These are phyloP conservation scores for Heterobasidion irregulare DNA, from an alignment of 1,284 basidiomycete species.

Conservation along the genomic window DNA sequence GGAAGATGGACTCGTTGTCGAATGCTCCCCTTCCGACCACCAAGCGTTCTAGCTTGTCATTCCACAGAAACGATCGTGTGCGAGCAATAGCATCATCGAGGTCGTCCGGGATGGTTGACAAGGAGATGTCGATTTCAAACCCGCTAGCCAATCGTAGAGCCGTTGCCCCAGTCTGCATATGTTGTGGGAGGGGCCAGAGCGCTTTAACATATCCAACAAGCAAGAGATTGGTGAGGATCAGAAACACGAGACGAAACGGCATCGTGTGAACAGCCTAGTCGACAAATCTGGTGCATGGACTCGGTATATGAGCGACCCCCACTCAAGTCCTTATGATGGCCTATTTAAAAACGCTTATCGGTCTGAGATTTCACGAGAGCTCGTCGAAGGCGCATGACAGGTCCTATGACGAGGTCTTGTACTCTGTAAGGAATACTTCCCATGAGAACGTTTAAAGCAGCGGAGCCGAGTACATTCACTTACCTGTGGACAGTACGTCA, in stretches of 20 bases:
- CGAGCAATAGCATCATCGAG: conserved; percentile 35
- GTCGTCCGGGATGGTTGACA: conserved; percentile 29
- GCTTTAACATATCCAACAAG: background rate
- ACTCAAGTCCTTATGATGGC: background rate
- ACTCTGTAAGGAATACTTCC: too few species aligned
- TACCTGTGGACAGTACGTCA: too few species aligned
- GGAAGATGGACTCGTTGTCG: conserved; percentile 23
- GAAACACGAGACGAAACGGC: background rate
- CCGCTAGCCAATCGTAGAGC: conserved; percentile 41
- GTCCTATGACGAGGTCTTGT: background rate
- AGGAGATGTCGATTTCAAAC: conserved; percentile 25
- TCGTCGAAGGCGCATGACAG: background rate
- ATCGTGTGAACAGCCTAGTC: background rate
- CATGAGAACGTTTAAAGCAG: too few species aligned
- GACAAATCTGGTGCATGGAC: too few species aligned
- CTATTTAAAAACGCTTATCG: background rate
- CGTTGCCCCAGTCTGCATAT: conserved; percentile 34
- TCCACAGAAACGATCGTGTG: conserved; percentile 27
- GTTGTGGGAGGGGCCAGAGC: conserved; percentile 58
- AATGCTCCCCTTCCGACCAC: conserved; percentile 40
- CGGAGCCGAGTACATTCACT: too few species aligned
- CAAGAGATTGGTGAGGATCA: background rate
- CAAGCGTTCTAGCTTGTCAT: conserved; percentile 37
- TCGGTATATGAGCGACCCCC: background rate
- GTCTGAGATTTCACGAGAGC: background rate